A percentile compares a stretch with the other conserved stretches of the same genome.
Evolutionary conservation across 2,329 filamentous ascomycete species (phyloP).

Genomic region (Verticillium isaacii): DNA sequence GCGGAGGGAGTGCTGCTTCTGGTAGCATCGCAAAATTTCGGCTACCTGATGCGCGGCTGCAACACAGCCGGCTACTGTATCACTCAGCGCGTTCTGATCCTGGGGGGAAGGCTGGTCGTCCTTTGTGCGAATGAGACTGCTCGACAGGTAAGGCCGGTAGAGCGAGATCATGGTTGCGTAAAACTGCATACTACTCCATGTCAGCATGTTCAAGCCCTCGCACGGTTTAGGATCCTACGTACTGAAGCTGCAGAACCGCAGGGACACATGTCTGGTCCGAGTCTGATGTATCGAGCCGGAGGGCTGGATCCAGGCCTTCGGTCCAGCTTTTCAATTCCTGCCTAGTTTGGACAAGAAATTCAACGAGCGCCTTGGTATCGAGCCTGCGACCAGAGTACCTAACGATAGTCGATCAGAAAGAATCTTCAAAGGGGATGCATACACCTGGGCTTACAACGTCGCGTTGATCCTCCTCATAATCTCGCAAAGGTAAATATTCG

Average conservation of each 20-base stretch:
- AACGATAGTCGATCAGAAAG: not conserved
- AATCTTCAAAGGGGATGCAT: not conserved
- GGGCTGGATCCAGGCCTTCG: constrained; percentile 9
- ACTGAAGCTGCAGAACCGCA: constrained; percentile 19
- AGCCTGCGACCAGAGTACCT: not conserved
- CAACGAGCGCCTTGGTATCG: not conserved
- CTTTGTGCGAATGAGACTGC: constrained; percentile 8
- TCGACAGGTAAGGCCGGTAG: constrained; percentile 21
- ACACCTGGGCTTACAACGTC: constrained; percentile 14
- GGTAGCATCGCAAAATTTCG: constrained; percentile 14
- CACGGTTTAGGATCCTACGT: not conserved
- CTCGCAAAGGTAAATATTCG: constrained; percentile 8
- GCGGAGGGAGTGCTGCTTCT: constrained; percentile 11
- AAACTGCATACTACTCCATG: constrained; percentile 18
- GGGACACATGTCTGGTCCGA: constrained; percentile 13
- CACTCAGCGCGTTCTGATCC: not conserved
- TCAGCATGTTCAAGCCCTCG: not conserved
- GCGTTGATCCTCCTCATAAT: constrained; percentile 18
- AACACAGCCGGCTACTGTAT: constrained; percentile 13
- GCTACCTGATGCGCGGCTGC: constrained; percentile 15
- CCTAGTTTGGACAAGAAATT: not conserved
- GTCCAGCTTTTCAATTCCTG: constrained; percentile 15
- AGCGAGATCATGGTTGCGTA: constrained; percentile 18
- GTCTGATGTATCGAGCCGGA: constrained; percentile 14
- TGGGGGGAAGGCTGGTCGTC: not conserved